Percentiles rank a stretch among this genome's conserved stretches.
These are phyloP conservation scores for Boletus subcaerulescens DNA, from an alignment of 768 basidiomycete species.

Conservation along the genomic window DNA sequence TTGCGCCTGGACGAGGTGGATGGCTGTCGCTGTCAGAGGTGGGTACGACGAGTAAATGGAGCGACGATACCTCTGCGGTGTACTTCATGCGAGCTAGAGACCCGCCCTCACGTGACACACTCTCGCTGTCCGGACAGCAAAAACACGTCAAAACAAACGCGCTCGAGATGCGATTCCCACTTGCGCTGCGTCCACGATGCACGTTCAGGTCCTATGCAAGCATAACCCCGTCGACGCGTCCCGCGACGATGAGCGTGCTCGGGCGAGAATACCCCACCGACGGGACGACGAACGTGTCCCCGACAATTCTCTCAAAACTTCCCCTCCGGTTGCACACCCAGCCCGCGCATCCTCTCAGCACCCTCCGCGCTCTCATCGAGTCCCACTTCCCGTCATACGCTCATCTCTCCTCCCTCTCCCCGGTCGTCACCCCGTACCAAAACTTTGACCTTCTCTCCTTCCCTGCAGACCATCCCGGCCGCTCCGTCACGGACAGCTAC, in stretches of 20 bases:
- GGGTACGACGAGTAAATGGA: background rate
- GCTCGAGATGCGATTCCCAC: constrained; percentile 19
- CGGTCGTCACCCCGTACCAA: constrained; percentile 84
- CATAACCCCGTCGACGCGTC: constrained; percentile 1
- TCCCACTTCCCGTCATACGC: constrained; percentile 75
- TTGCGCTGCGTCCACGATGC: background rate
- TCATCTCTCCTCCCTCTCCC: constrained; percentile 74
- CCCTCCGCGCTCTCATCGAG: constrained; percentile 81
- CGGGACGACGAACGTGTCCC: constrained; percentile 77
- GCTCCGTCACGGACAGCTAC: constrained; percentile 89
- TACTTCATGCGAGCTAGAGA: background rate
- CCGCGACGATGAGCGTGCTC: constrained; percentile 46
- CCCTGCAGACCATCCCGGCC: constrained; percentile 88
- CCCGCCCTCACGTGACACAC: constrained; percentile 5
- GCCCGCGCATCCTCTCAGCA: constrained; percentile 81
- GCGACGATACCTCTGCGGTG: constrained; percentile 13
- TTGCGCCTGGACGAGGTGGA: constrained; percentile 19
- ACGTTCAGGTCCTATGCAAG: constrained; percentile 11
- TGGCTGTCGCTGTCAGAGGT: constrained; percentile 18
- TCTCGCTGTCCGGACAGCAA: background rate
- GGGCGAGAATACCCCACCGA: constrained; percentile 75
- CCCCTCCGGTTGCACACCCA: constrained; percentile 71
- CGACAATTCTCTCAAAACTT: constrained; percentile 81
- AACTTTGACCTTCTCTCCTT: constrained; percentile 99
- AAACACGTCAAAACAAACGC: constrained; percentile 23